These are phyloP conservation scores for Citrus cavaleriei DNA, from an alignment of 345 rosid species.

Conservation along the genomic window DNA sequence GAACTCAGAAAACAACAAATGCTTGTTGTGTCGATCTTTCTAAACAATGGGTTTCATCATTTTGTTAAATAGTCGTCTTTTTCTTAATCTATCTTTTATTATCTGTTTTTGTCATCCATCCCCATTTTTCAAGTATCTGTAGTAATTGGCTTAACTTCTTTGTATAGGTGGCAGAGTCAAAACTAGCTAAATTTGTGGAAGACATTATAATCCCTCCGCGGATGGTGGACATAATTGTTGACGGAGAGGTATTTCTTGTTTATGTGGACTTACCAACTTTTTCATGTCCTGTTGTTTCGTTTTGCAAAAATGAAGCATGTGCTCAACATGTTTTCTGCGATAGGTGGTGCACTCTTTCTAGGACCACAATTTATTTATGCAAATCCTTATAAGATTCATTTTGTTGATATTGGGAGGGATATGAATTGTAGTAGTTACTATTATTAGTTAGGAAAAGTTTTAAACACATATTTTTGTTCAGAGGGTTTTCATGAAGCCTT, in stretches of 20 bases:
- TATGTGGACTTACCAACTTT: slow-evolving; percentile 7
- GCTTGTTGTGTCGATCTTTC: not conserved
- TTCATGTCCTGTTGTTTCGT: not conserved
- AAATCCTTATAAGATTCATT: not conserved
- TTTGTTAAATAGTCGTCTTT: not conserved
- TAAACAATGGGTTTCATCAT: not conserved
- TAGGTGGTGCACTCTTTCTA: not conserved
- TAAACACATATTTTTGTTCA: not conserved
- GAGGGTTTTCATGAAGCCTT: not conserved
- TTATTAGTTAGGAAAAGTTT: not conserved
- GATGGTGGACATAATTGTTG: slow-evolving; percentile 94
- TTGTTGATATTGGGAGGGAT: not conserved
- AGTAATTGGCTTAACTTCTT: slow-evolving; percentile 11
- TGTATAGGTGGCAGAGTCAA: slow-evolving; percentile 89
- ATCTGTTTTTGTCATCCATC: not conserved
- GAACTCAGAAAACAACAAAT: not conserved
- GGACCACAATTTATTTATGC: not conserved
- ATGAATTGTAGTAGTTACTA: not conserved
- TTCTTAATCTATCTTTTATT: not conserved
- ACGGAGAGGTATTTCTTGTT: slow-evolving; percentile 81
- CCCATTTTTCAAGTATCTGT: slow-evolving; percentile 8
- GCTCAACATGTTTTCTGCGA: not conserved
- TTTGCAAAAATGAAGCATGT: not conserved
- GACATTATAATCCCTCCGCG: slow-evolving; percentile 95
- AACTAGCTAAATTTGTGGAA: slow-evolving; percentile 91